phyloP scores from a whole-genome alignment of 306 rosid species.

The Quercus ilex region DNA sequence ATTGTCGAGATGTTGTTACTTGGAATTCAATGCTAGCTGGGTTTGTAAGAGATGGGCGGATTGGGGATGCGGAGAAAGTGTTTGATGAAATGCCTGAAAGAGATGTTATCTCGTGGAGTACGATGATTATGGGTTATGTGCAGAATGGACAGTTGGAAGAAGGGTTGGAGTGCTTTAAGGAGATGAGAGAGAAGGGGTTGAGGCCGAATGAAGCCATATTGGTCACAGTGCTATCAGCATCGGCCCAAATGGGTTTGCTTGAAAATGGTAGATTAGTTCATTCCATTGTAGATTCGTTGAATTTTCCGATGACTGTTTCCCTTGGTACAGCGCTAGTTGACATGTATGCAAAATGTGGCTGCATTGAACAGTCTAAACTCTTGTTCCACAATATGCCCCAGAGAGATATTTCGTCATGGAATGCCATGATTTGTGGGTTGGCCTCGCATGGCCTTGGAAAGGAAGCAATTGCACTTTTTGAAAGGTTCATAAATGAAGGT shows the following conservation, averaged over 20 bases:
- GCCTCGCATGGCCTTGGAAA: constrained; percentile 61
- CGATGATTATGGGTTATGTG: constrained; percentile 70
- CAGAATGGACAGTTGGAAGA: constrained; percentile 53
- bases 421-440: constrained; percentile 74
- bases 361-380: constrained; percentile 50
- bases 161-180: constrained; percentile 58
- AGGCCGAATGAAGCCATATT: constrained; percentile 63
- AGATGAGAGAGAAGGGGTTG: constrained; percentile 42
- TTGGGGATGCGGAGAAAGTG: constrained; percentile 50
- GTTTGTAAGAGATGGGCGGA: constrained; percentile 43
- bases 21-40: constrained; percentile 69
- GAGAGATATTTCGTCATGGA: constrained; percentile 71
- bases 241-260: constrained; percentile 64
- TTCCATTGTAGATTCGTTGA: constrained; percentile 44
- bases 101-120: constrained; percentile 81
- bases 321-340: constrained; percentile 71
- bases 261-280: constrained; percentile 53
- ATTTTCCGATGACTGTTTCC: constrained; percentile 38
- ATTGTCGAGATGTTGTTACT: constrained; percentile 55
- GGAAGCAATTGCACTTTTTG: constrained; percentile 56
- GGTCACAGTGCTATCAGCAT: constrained; percentile 56
- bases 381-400: constrained; percentile 48
- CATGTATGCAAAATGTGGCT: constrained; percentile 87
- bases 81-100: constrained; percentile 61
- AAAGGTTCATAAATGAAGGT: constrained; percentile 44